A percentile compares a stretch with the other conserved stretches of the same genome.
Evolutionary conservation across 257 asterid genomes (phyloP).

Genomic region (Ballota nigra): DNA sequence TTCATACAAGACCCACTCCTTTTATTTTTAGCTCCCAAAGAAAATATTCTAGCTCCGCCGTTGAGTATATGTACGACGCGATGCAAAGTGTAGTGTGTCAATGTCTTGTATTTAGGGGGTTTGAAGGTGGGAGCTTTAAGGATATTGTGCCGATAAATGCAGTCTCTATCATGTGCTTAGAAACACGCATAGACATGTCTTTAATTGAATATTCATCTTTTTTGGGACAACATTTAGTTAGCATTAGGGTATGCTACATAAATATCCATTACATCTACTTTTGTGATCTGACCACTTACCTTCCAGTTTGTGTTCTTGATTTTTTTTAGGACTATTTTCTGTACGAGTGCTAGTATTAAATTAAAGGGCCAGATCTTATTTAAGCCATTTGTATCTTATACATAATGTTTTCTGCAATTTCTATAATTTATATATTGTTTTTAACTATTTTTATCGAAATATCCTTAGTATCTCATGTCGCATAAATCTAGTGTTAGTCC

Average conservation of each 20-base stretch:
- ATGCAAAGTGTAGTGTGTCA: too few relatives aligned
- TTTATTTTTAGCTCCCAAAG: too few relatives aligned
- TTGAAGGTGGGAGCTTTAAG: not conserved
- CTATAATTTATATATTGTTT: not conserved
- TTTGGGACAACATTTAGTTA: not conserved
- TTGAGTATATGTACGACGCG: too few relatives aligned
- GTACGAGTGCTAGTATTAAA: not conserved
- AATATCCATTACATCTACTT: not conserved
- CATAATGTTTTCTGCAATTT: too few relatives aligned
- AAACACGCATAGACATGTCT: not conserved
- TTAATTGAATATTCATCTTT: not conserved
- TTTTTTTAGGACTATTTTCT: not conserved
- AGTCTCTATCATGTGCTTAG: slow-evolving; percentile 1
- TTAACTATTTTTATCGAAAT: not conserved
- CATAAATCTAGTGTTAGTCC: too few relatives aligned
- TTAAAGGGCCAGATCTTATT: not conserved
- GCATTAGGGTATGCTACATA: not conserved
- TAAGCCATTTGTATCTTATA: not conserved
- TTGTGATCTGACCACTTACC: not conserved
- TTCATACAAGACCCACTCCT: too few relatives aligned
- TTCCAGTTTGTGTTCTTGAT: not conserved
- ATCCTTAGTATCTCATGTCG: too few relatives aligned
- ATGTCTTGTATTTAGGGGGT: too few relatives aligned
- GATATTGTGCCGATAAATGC: not conserved
- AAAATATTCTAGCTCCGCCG: too few relatives aligned